Evolutionary conservation across 2,329 filamentous ascomycete species (phyloP).

Genomic region (Xylariaceae sp.): DNA sequence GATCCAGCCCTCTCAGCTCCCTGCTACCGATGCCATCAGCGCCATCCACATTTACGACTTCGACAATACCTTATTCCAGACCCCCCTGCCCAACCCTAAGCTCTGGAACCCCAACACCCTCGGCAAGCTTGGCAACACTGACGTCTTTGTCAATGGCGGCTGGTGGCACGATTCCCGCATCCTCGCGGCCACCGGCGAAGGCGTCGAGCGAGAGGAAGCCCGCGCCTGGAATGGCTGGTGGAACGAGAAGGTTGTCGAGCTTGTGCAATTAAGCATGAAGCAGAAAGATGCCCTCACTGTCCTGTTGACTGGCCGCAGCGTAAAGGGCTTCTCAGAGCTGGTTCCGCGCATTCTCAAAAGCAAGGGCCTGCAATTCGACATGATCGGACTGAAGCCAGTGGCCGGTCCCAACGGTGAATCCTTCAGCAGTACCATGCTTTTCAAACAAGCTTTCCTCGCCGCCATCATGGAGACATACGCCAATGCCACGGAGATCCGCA

Average conservation of each 20-base stretch:
- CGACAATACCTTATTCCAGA: slow-evolving; percentile 93
- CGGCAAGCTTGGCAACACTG: slow-evolving; percentile 69
- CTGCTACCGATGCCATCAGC: slow-evolving; percentile 66
- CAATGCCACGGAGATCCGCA: slow-evolving; percentile 74
- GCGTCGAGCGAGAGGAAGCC: slow-evolving; percentile 74
- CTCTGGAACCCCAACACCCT: slow-evolving; percentile 80
- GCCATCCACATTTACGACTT: slow-evolving; percentile 94
- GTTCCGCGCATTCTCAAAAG: slow-evolving; percentile 76
- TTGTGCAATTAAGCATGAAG: slow-evolving; percentile 75
- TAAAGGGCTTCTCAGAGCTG: slow-evolving; percentile 71
- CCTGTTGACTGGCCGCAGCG: slow-evolving; percentile 80
- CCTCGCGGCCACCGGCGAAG: slow-evolving; percentile 79
- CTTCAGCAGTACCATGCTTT: slow-evolving; percentile 80
- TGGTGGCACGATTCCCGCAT: slow-evolving; percentile 97
- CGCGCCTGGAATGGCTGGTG: slow-evolving; percentile 91
- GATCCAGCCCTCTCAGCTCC: slow-evolving; percentile 67
- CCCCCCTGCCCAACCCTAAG: slow-evolving; percentile 81
- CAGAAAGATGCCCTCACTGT: slow-evolving; percentile 83
- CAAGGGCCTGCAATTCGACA: slow-evolving; percentile 80
- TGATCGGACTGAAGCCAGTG: slow-evolving; percentile 81
- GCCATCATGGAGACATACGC: slow-evolving; percentile 83
- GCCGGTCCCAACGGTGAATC: slow-evolving; percentile 75
- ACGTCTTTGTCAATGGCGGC: slow-evolving; percentile 75
- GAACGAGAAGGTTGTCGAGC: slow-evolving; percentile 84
- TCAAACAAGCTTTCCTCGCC: slow-evolving; percentile 83